phyloP scores from a whole-genome alignment of 1,139 yeast genomes.

The Yamadazyma oceani region DNA sequence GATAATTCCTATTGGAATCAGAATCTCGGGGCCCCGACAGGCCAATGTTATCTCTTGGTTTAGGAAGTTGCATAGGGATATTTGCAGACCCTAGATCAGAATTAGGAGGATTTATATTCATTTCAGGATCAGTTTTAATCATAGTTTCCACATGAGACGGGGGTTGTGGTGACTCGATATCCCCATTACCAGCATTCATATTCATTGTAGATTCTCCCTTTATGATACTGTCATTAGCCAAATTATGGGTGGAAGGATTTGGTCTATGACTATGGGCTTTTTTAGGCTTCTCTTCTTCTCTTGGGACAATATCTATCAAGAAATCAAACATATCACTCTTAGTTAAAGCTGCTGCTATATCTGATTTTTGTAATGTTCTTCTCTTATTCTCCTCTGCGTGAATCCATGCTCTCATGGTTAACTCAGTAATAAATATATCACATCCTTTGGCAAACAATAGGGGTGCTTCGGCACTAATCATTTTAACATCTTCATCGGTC shows the following conservation, averaged over 20 bases:
- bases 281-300: constrained; percentile 67
- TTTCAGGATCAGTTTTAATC: not conserved
- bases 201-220: too few relatives aligned
- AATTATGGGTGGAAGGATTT: too few relatives aligned
- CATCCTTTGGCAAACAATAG: constrained; percentile 96
- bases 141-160: not conserved
- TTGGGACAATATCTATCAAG: constrained; percentile 90
- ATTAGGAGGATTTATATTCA: not conserved
- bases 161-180: constrained; percentile 11
- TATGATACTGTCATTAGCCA: too few relatives aligned
- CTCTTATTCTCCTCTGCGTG: constrained; percentile 96
- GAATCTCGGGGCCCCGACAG: too few relatives aligned
- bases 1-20: constrained; percentile 6
- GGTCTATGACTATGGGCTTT: constrained; percentile 18
- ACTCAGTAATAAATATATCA: constrained; percentile 92
- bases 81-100: not conserved
- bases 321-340: constrained; percentile 97
- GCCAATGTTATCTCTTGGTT: not conserved
- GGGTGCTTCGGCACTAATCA: constrained; percentile 98
- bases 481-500: constrained; percentile 94
- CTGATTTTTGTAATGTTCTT: constrained; percentile 88
- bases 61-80: not conserved
- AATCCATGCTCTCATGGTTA: constrained; percentile 98
- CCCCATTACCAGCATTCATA: not conserved
- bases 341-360: constrained; percentile 92